Base-by-base conservation (phyloP, 441 rosid species). In the Theobroma grandiflorum region DNA sequence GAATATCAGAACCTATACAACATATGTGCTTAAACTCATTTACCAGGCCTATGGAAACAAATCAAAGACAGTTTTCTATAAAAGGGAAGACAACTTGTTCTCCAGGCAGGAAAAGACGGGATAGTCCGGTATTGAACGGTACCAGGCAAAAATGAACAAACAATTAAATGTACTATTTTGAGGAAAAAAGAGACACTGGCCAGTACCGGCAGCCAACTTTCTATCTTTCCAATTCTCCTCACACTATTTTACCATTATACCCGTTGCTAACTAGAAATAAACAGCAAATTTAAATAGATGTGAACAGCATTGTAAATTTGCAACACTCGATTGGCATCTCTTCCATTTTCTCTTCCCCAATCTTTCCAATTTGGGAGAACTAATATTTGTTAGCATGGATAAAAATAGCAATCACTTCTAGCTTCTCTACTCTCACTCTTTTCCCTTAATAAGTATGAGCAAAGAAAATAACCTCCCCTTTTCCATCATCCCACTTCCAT, bases 301-400 rank as follows among this genome's bases (percentile, higher is more conserved):
- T 43, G 50, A 26, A 67, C 11, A 42, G 33, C 52, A 72, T 7
- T 52, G 75, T 33, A 53, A 72, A 53, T 18, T 70, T 26, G 33
- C 47, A 18, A 72, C 75, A 50, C 43, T 33, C 43, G 35, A 71
- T 61, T 50, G 31, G 15, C 61, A 71, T 71, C 4, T 18, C 61
- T 52, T 26, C 43, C 61, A 52, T 71, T 35, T 52, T 18, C 33
- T 52, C 47, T 52, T 52, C 62, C 58, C 58, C 16, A 72, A 35
- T 72, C 59, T 15, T 53, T 72, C 42, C 31, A 72, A 52, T 35
- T 72, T 62, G 18, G 35, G 8, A 33, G 2, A 8, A 71, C 35
- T 16, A 6, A 6, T 35, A 22, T 52, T 72, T 52, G 47, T 35
- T 35, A 35, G 33, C 62, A 72, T 8, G 37, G 18, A 68, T 43